Base-by-base conservation (phyloP, 345 rosid species). In the Lepidium aucheri region DNA sequence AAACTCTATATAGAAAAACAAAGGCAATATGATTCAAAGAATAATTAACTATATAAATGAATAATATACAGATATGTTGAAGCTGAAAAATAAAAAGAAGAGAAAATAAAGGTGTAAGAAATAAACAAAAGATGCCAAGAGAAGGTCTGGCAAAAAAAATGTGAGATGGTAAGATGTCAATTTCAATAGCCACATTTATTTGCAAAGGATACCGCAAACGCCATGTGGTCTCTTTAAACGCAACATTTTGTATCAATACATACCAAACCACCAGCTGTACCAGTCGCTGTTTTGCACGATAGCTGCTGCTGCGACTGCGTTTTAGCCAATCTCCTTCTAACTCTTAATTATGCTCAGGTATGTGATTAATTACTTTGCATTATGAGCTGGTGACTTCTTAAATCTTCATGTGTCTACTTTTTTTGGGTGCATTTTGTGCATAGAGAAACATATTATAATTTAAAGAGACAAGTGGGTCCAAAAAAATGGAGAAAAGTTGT, bases 221-320 rank as follows among this genome's bases (percentile, higher is more conserved):
- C 71, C 76, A 72, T 64, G 71, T 72, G 76, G 76, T 72, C 76
- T 65, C 71, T 65, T 57, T 8, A 65, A 65, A 56, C 76, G 66
- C 76, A 72, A 72, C 71, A 59, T 53, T 72, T 49, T 50, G 65
- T 64, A 32, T 72, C 65, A 63, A 63, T 56, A 47, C 59, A 33
- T 56, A 47, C 45, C 70, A 57, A 64, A 63, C 46, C 38, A 65
- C 70, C 65, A 72, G 70, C 76, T 72, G 53, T 64, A 56, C 53
- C 56, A 47, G 20, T 54, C 70, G 55, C 15, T 46, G 15, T 61
- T 26, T 10, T 53, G 39, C 54, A 69, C 6, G 7, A 7, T 28
- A 28, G 32, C 32, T 28, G 6, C 5, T 67, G 11, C 26, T 42
- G 45, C 71, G 26, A 13, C 36, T 67, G 70, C 65, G 46, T 72